Evolutionary conservation across 805 yeast species (phyloP), one percentile per base, ranked within the genome.

Genomic region (Candida sithepensis): DNA sequence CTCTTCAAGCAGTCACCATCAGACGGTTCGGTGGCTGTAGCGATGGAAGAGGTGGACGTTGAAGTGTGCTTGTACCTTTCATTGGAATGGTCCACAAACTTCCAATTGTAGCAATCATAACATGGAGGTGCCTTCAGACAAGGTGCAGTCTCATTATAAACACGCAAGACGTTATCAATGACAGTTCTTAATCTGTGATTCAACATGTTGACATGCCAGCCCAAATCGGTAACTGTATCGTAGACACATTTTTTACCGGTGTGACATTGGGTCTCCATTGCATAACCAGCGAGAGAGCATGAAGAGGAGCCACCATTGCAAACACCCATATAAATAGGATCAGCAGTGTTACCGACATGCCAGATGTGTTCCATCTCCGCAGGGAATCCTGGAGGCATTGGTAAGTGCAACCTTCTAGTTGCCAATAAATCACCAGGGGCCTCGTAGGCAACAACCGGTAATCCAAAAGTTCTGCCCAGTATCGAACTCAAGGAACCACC

Each of bases 291-390:
- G 8, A 88, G 74, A 50, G 92, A 83, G 66, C 99, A 94, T 1
- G 91, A 68, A 0, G 95, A 84, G 3, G 92, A 81, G 0, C 94
- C 95, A 9, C 99, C 99, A 60, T 87, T 90, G 64, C 99, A 94
- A 8, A 89, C 91, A 0, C 99, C 99, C 92, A 91, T 85, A 60
- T 75, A 94, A 2, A 94, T 88, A 1, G 99, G 99, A 64, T 94
- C 99, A 0, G 97, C 98, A 2, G 94, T 94, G 64, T 94, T 92
- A 2, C 99, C 99, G 61, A 94, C 71, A 63, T 94, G 97, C 95
- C 96, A 94, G 9, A 94, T 78, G 53, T 88, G 84, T 58, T 91
- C 97, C 67, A 80, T 70, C 57, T 83, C 78, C 7, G 71, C 67
- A 0, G 96, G 91, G 13, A 88, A 63, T 1, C 96, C 96, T 0